Evolutionary conservation across 1,284 basidiomycete species (phyloP).

Genomic region (Anthracocystis walkeri): DNA sequence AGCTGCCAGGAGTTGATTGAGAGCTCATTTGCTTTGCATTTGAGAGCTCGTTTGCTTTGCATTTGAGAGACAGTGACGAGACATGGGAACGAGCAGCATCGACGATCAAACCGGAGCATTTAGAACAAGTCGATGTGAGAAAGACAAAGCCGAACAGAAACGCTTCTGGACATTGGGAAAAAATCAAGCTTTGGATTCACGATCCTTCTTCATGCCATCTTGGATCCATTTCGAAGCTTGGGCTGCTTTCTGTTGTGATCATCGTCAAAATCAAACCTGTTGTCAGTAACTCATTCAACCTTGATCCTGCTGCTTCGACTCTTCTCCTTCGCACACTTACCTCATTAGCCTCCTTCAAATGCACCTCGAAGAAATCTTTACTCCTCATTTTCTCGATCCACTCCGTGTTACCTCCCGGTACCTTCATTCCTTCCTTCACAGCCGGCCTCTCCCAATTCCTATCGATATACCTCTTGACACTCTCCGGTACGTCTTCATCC

Average conservation of each 20-base stretch:
- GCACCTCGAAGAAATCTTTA: constrained; percentile 20
- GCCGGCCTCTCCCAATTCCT: constrained; percentile 31
- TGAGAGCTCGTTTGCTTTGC: neutral
- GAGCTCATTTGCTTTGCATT: neutral
- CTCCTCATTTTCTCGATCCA: constrained; percentile 44
- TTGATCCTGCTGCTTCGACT: too few relatives aligned
- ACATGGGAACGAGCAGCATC: neutral
- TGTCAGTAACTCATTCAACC: neutral
- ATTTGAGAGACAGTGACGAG: neutral
- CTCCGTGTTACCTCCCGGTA: constrained; percentile 30
- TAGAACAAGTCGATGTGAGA: neutral
- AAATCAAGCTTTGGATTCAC: constrained; percentile 31
- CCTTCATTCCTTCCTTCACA: constrained; percentile 41
- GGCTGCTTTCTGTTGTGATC: constrained; percentile 19
- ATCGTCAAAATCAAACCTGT: neutral
- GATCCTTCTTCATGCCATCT: constrained; percentile 52
- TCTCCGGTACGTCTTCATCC: constrained; percentile 37
- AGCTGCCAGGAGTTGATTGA: neutral
- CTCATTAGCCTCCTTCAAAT: constrained; percentile 29
- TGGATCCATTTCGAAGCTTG: constrained; percentile 41
- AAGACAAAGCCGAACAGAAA: too few relatives aligned
- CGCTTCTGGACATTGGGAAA: neutral
- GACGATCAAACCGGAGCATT: neutral
- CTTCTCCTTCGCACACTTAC: neutral
- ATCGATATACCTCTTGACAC: constrained; percentile 38